Evolutionary conservation across 768 basidiomycete species (phyloP).

Genomic region (Tylopilus felleus): DNA sequence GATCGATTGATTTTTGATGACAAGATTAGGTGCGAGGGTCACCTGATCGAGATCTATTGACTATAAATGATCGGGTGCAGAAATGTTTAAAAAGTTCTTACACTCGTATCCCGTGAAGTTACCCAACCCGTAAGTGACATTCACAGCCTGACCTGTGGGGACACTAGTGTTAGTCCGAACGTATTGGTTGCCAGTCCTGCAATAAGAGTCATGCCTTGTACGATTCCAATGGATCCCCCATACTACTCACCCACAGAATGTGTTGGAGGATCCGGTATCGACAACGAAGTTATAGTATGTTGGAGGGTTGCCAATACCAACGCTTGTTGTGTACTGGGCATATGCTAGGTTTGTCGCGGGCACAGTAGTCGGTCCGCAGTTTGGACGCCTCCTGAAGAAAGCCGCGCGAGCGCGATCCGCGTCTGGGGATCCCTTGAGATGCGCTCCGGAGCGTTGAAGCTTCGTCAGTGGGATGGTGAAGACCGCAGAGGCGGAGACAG

Average conservation of each 20-base stretch:
- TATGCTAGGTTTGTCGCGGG: slow-evolving; percentile 14
- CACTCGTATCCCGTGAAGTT: slow-evolving; percentile 36
- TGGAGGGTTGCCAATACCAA: slow-evolving; percentile 29
- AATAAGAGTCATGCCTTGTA: neutral
- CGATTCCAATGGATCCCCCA: neutral
- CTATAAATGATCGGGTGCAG: neutral
- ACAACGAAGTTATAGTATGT: slow-evolving; percentile 30
- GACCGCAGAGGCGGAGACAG: neutral
- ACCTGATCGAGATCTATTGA: slow-evolving; percentile 5
- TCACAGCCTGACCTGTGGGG: slow-evolving; percentile 20
- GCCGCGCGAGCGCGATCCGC: slow-evolving; percentile 17
- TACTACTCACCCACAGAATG: slow-evolving; percentile 22
- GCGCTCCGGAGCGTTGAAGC: slow-evolving; percentile 8
- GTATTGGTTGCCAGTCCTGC: slow-evolving; percentile 16
- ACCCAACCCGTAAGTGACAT: slow-evolving; percentile 8
- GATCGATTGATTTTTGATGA: slow-evolving; percentile 29
- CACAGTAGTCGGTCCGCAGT: slow-evolving; percentile 8
- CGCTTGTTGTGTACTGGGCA: slow-evolving; percentile 16
- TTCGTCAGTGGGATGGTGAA: slow-evolving; percentile 12
- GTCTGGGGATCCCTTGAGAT: slow-evolving; percentile 17
- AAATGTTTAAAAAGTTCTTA: neutral
- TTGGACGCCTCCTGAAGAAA: neutral
- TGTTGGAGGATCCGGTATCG: slow-evolving; percentile 34
- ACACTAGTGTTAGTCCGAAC: slow-evolving; percentile 9
- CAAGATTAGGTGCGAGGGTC: slow-evolving; percentile 21